Conservation (phyloP, 129 eudicot genomes). For the Saposhnikovia divaricata region DNA sequence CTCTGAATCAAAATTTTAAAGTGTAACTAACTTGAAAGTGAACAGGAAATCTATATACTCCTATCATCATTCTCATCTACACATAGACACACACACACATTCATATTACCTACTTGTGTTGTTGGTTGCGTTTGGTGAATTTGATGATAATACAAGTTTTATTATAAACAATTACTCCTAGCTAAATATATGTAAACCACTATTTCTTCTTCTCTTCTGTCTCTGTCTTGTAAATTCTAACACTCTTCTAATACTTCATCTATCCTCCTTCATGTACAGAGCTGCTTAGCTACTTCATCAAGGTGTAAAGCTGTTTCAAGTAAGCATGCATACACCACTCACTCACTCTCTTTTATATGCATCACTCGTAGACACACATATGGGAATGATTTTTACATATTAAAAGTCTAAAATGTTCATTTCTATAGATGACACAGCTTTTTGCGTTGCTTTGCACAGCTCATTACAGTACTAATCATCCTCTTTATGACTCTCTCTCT, state of each 20-base stretch:
- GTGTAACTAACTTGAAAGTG: too few relatives aligned
- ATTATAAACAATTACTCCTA: neutral
- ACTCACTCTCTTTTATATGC: neutral
- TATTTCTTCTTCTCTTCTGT: conserved; percentile 4
- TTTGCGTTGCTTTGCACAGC: neutral
- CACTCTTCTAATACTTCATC: neutral
- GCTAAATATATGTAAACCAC: neutral
- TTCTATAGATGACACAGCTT: neutral
- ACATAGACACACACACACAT: neutral
- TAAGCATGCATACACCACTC: neutral
- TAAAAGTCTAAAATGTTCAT: neutral
- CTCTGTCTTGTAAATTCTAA: neutral
- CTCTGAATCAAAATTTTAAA: too few relatives aligned
- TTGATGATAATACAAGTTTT: neutral
- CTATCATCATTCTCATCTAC: neutral
- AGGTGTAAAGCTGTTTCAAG: neutral
- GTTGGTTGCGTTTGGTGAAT: neutral
- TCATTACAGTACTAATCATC: neutral
- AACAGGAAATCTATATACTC: too few relatives aligned
- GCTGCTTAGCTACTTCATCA: neutral
- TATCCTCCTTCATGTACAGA: neutral
- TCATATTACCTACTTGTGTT: neutral
- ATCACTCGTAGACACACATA: neutral
- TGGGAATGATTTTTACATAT: neutral
- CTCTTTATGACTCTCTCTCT: neutral